Conservation (phyloP, 148 eudicot species). For the Nepenthes mirabilis region DNA sequence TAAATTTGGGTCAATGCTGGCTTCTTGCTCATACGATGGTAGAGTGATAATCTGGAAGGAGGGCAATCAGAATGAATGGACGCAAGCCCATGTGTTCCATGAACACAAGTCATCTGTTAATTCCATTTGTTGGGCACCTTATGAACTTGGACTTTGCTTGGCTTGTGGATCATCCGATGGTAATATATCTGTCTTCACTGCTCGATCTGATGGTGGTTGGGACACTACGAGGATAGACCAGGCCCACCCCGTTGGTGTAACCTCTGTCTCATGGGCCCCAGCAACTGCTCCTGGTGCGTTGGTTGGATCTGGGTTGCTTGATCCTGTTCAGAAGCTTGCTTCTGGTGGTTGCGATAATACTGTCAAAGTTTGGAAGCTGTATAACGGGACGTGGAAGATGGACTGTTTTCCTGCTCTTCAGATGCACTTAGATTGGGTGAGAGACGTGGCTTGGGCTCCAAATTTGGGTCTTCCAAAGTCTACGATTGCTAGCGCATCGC, state of each 20-base stretch:
- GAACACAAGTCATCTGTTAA: slow-evolving; percentile 88
- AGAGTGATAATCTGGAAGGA: slow-evolving; percentile 88
- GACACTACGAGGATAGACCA: slow-evolving; percentile 69
- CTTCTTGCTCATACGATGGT: slow-evolving; percentile 93
- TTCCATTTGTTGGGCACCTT: slow-evolving; percentile 88
- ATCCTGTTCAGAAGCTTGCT: slow-evolving; percentile 65
- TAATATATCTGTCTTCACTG: slow-evolving; percentile 59
- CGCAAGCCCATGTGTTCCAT: slow-evolving; percentile 57
- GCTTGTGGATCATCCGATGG: slow-evolving; percentile 95
- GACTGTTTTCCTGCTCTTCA: slow-evolving; percentile 88
- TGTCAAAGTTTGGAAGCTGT: slow-evolving; percentile 75
- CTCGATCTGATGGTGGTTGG: slow-evolving; percentile 78
- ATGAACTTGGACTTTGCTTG: slow-evolving; percentile 77
- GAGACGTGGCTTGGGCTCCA: slow-evolving; percentile 96
- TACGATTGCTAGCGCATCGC: slow-evolving; percentile 84
- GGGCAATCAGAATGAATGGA: slow-evolving; percentile 77
- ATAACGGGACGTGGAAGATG: slow-evolving; percentile 74
- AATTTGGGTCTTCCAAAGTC: slow-evolving; percentile 88
- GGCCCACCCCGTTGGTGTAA: slow-evolving; percentile 93
- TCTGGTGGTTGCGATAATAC: slow-evolving; percentile 91
- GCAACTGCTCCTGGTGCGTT: slow-evolving; percentile 70
- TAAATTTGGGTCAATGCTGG: slow-evolving; percentile 67
- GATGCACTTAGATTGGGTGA: slow-evolving; percentile 72
- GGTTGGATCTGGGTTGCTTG: slow-evolving; percentile 53
- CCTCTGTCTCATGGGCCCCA: slow-evolving; percentile 94